Percentiles rank a stretch among this genome's conserved stretches.
Evolutionary conservation across 768 basidiomycete species (phyloP).

Genomic region (Porpolomopsis calyptriformis): DNA sequence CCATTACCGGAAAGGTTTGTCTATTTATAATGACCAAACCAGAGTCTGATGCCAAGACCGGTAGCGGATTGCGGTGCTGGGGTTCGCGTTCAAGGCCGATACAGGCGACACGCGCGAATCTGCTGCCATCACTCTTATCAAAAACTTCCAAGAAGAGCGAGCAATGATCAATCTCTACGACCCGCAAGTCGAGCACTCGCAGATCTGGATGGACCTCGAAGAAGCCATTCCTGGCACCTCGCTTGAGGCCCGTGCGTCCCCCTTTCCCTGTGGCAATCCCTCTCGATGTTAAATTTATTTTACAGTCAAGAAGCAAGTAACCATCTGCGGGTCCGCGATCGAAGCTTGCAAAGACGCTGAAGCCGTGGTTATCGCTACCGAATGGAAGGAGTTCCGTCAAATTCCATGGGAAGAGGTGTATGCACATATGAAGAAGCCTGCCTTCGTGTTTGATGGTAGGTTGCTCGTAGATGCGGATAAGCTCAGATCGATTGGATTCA

Average conservation of each 20-base stretch:
- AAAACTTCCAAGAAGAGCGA: conserved; percentile 85
- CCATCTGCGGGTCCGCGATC: conserved; percentile 61
- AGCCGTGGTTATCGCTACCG: conserved; percentile 91
- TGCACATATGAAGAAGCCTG: conserved; percentile 89
- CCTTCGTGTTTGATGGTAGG: conserved; percentile 92
- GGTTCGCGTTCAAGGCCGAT: conserved; percentile 99
- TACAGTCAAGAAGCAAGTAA: conserved; percentile 82
- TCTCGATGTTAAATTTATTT: conserved; percentile 4
- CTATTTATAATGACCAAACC: neutral
- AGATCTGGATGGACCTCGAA: conserved; percentile 77
- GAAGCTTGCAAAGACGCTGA: conserved; percentile 86
- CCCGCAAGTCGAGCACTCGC: conserved; percentile 73
- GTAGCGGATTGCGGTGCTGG: conserved; percentile 87
- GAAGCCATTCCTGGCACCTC: conserved; percentile 58
- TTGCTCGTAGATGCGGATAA: conserved; percentile 74
- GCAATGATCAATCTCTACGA: conserved; percentile 86
- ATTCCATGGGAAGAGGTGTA: conserved; percentile 89
- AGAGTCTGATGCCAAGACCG: neutral
- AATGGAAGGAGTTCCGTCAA: conserved; percentile 93
- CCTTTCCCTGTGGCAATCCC: neutral
- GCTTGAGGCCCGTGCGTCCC: conserved; percentile 56
- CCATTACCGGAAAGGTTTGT: conserved; percentile 84
- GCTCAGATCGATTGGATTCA: conserved; percentile 84
- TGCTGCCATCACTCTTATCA: conserved; percentile 86
- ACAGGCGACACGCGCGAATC: conserved; percentile 99